Evolutionary conservation across 306 rosid genomes (phyloP), one percentile per base, ranked within the genome.

Genomic region (Malus sylvestris): DNA sequence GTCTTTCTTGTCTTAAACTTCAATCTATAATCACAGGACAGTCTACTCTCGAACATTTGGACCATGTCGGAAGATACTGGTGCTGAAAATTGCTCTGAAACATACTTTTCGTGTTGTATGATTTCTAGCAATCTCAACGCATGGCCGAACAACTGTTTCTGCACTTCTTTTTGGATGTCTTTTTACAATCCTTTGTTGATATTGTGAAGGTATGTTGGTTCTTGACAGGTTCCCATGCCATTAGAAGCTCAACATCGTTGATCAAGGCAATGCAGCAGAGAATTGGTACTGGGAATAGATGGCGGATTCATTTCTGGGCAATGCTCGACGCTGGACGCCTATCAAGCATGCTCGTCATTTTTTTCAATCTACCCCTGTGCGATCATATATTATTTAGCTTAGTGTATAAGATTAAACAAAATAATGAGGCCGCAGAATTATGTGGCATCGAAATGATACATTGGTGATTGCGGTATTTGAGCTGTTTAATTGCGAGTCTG

Each of bases 191-290:
- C 10, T 4, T 15, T 49, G 44, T 4, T 49, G 18, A 33, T 19
- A 35, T 38, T 22, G 55, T 3, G 33, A 38, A 23, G 20, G 70
- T 53, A 71, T 60, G 76, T 46, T 40, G 66, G n/a, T 79, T 32
- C 68, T 40, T 55, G 61, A 46, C 80, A 81, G 84, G 73, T 75
- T 49, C 42, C 42, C 67, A 38, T 61, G 70, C 16, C 67, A 38
- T 20, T 18, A 23, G 25, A 49, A 45, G 49, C 51, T 46, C 27
- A 18, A 57, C 72, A 38, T 49, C 35, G 19, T 11, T 10, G 52
- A 73, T 18, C 68, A 35, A 23, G 30, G 22, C 13, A 3, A 29
- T 60, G 58, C 45, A 9, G 12, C 71, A 4, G 0, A 9, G 18
- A 70, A 19, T 38, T 46, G 70, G 62, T 15, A 30, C 18, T 2